A percentile compares a stretch with the other conserved stretches of the same genome.
phyloP scores from a whole-genome alignment of 495 filamentous ascomycete species.

The Daldinia decipiens region DNA sequence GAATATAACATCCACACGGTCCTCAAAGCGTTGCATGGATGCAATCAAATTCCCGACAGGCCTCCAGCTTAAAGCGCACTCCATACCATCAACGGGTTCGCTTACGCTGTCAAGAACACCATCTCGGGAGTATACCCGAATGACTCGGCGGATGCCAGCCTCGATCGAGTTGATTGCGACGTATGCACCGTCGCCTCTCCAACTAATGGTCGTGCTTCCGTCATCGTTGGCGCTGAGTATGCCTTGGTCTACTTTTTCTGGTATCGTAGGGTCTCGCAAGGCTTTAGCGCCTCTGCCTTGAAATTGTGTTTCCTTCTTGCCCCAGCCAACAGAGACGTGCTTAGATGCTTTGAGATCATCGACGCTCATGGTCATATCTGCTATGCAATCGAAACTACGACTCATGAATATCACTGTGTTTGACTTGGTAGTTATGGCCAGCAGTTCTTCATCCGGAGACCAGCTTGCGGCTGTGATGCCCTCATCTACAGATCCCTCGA shows the following conservation, averaged over 20 bases:
- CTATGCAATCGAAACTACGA: conserved; percentile 83
- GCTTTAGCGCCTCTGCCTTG: conserved; percentile 86
- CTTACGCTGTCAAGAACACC: conserved; percentile 89
- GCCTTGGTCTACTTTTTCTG: conserved; percentile 90
- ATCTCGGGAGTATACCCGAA: conserved; percentile 90
- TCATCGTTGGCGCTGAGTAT: conserved; percentile 77
- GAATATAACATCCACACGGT: conserved; percentile 85
- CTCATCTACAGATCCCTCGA: conserved; percentile 90
- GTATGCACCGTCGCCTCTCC: conserved; percentile 94
- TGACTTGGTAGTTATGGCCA: conserved; percentile 82
- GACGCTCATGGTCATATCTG: conserved; percentile 71
- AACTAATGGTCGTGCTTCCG: conserved; percentile 76
- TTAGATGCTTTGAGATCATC: conserved; percentile 88
- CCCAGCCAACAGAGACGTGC: conserved; percentile 98
- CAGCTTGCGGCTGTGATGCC: conserved; percentile 90
- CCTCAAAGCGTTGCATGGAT: conserved; percentile 75
- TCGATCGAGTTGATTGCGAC: conserved; percentile 86
- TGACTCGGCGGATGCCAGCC: conserved; percentile 70
- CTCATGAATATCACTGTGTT: conserved; percentile 92
- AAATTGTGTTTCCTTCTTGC: conserved; percentile 97
- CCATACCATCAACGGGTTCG: conserved; percentile 91
- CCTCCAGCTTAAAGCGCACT: conserved; percentile 89
- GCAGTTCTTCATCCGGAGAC: conserved; percentile 93
- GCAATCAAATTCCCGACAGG: conserved; percentile 91
- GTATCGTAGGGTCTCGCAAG: conserved; percentile 91